These are phyloP conservation scores for Diaporthe destruens DNA, from an alignment of 2,329 filamentous ascomycete genomes.

Conservation along the genomic window DNA sequence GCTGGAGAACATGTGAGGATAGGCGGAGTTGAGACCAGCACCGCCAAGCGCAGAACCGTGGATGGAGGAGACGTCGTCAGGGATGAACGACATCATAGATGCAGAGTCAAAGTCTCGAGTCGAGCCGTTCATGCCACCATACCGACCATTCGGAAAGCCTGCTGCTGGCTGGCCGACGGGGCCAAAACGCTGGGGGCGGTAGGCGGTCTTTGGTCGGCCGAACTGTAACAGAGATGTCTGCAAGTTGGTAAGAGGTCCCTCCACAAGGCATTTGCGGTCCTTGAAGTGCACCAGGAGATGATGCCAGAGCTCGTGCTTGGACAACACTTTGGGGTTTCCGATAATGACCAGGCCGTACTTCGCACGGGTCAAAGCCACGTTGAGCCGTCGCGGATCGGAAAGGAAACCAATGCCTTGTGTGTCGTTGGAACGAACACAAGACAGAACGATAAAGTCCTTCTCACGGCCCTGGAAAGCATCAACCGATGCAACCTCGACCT, in stretches of 20 bases:
- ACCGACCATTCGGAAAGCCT: slow-evolving; percentile 56
- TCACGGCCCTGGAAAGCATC: slow-evolving; percentile 99
- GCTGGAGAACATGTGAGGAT: slow-evolving; percentile 94
- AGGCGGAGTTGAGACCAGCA: slow-evolving; percentile 82
- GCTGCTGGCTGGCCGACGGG: slow-evolving; percentile 41
- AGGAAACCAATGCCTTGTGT: slow-evolving; percentile 99
- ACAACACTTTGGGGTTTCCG: slow-evolving; percentile 96
- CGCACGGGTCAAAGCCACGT: slow-evolving; percentile 95
- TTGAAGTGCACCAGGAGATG: slow-evolving; percentile 96
- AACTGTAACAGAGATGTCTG: slow-evolving; percentile 96
- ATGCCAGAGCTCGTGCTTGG: slow-evolving; percentile 98
- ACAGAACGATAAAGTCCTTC: slow-evolving; percentile 98
- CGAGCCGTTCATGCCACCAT: slow-evolving; percentile 55
- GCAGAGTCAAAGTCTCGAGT: slow-evolving; percentile 78
- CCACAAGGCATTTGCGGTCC: slow-evolving; percentile 94
- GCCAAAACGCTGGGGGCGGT: slow-evolving; percentile 85
- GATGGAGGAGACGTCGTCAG: slow-evolving; percentile 95
- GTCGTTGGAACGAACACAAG: slow-evolving; percentile 97
- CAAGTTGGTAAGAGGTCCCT: slow-evolving; percentile 95
- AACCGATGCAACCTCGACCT: slow-evolving; percentile 97
- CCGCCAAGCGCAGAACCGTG: slow-evolving; percentile 92
- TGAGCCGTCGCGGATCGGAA: slow-evolving; percentile 96
- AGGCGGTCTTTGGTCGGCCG: slow-evolving; percentile 90
- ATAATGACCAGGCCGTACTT: slow-evolving; percentile 97
- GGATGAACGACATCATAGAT: slow-evolving; percentile 94